Base-by-base conservation (phyloP, 352 stramenopile species). In the Pythium phragmitis region DNA sequence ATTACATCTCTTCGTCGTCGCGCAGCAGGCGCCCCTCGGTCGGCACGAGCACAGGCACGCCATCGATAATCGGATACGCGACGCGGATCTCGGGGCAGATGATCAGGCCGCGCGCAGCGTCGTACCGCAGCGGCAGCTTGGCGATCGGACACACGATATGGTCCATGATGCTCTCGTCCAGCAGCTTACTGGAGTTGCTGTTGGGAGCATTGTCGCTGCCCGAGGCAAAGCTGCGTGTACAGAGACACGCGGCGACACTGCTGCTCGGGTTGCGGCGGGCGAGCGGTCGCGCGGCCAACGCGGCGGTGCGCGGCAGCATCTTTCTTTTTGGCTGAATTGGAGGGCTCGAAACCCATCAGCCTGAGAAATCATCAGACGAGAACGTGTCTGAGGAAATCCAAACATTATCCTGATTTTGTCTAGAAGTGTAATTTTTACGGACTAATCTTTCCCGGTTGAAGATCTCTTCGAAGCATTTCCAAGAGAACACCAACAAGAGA, bases 91-190 rank as follows among this genome's bases (percentile, higher is more conserved):
- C 80, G 50, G 88, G 76, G 65, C 85, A 94, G 56, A 96, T 79
- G 58, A 96, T 67, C 23, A 80, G 75, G 33, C 83, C 81, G 16
- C 70, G 76, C 52, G 70, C 62, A 9, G 60, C 36, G 72, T 92
- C 81, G 57, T 92, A 92, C 53, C 82, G 82, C 53, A 95, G 71
- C 33, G 87, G 78, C 60, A 70, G 83, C 80, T 94, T 95, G 74
- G 87, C 94, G 57, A 95, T 89, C 7, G 87, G 87, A 60, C 85
- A 93, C 54, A 94, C 85, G 34, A 95, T 72, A 60, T 93, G 85
- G 50, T 91, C 69, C 70, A 95, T 66, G 36, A 95, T 66, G 65
- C 69, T 78, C 72, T 89, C 85, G 59, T 94, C 82, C 11, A 69
- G 45, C 19, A 92, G 70, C 17, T 57, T 54, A 65, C 9, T 71